These are phyloP conservation scores for Pythium myriotylum DNA, from an alignment of 352 stramenopile species.

Conservation along the genomic window DNA sequence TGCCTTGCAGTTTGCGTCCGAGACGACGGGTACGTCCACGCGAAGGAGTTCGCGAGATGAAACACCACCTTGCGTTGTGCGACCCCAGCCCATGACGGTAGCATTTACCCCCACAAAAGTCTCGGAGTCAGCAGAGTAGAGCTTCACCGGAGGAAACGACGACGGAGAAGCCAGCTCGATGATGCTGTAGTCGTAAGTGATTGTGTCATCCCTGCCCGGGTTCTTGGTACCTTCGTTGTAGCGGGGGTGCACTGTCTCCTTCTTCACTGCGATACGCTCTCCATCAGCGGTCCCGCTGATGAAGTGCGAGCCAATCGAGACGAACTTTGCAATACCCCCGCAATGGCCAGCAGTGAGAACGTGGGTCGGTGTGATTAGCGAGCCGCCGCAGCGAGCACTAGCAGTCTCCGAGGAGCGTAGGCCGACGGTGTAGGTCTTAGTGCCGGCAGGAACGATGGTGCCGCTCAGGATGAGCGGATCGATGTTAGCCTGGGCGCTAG, in stretches of 20 bases:
- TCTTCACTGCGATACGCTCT: slow-evolving; percentile 30
- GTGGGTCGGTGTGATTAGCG: slow-evolving; percentile 48
- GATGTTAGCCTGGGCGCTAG: slow-evolving; percentile 1
- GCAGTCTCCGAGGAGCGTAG: slow-evolving; percentile 11
- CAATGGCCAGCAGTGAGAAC: slow-evolving; percentile 52
- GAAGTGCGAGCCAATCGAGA: slow-evolving; percentile 55
- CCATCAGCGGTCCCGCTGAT: slow-evolving; percentile 38
- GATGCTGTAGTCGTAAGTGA: slow-evolving; percentile 44
- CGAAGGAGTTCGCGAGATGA: slow-evolving; percentile 36
- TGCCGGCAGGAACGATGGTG: slow-evolving; percentile 34
- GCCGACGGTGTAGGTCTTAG: slow-evolving; percentile 34
- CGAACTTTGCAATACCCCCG: slow-evolving; percentile 38
- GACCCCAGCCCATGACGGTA: slow-evolving; percentile 30
- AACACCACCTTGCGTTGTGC: slow-evolving; percentile 29
- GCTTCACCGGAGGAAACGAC: too few relatives aligned
- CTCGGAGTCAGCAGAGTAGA: not conserved
- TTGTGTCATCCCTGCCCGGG: not conserved
- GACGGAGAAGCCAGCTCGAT: slow-evolving; percentile 18
- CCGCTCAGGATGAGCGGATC: slow-evolving; percentile 46
- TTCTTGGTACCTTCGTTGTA: not conserved
- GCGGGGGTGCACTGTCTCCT: not conserved
- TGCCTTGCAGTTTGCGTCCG: slow-evolving; percentile 32
- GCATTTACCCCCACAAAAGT: slow-evolving; percentile 20
- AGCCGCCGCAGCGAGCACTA: slow-evolving; percentile 25
- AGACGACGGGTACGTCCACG: slow-evolving; percentile 40